Evolutionary conservation across 2,329 filamentous ascomycete genomes (phyloP).

Genomic region (Parascedosporium putredinis): DNA sequence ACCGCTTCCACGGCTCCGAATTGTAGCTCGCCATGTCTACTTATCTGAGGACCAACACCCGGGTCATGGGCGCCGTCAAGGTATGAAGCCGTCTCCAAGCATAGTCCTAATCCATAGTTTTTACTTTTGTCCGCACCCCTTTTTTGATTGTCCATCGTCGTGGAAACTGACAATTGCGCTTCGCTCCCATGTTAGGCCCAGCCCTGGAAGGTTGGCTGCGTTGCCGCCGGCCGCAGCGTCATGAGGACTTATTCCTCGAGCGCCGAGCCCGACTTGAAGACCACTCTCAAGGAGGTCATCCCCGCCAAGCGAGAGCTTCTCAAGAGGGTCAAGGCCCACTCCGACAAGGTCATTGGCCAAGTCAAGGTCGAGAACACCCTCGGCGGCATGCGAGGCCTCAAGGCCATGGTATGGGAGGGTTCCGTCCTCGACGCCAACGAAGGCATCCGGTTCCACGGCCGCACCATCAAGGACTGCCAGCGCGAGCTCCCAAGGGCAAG

Average conservation of each 20-base stretch:
- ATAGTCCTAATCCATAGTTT: no score
- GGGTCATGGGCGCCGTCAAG: slow-evolving; percentile 53
- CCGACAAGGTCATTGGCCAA: slow-evolving; percentile 75
- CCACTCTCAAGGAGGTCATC: slow-evolving; percentile 71
- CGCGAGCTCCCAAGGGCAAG: slow-evolving; percentile 85
- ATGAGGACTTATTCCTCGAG: slow-evolving; percentile 56
- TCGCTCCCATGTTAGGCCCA: slow-evolving; percentile 9
- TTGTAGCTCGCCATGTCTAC: slow-evolving; percentile 44
- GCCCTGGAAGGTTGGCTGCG: slow-evolving; percentile 21
- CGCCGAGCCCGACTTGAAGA: slow-evolving; percentile 81
- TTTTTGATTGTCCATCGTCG: no score
- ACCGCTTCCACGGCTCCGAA: not conserved
- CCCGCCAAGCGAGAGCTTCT: slow-evolving; percentile 88
- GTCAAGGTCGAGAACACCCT: slow-evolving; percentile 91
- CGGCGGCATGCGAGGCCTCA: slow-evolving; percentile 93
- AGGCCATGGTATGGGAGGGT: slow-evolving; percentile 98
- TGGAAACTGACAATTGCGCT: slow-evolving; percentile 5
- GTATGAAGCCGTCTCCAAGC: slow-evolving; percentile 31
- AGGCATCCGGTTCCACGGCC: slow-evolving; percentile 95
- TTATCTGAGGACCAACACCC: slow-evolving; percentile 49
- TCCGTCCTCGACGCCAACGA: slow-evolving; percentile 94
- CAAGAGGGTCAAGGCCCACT: slow-evolving; percentile 83
- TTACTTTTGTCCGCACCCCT: no score
- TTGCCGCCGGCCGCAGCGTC: slow-evolving; percentile 21
- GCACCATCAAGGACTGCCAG: slow-evolving; percentile 97